A percentile compares a stretch with the other conserved stretches of the same genome.
These are phyloP conservation scores for Mycena vitilis DNA, from an alignment of 768 basidiomycete genomes.

Conservation along the genomic window DNA sequence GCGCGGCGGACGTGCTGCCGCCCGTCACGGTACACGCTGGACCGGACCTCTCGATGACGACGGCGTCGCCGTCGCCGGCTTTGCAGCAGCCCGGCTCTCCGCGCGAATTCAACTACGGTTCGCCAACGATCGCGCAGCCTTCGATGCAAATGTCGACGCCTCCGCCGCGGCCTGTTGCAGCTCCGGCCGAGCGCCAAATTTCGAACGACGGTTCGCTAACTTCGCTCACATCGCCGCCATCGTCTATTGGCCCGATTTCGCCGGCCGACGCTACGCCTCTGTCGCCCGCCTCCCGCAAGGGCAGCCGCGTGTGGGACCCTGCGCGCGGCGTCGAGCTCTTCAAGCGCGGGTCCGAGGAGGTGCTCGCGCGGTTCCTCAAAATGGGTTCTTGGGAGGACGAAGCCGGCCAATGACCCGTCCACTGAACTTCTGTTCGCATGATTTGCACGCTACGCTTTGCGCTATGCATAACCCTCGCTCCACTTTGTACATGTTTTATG, in stretches of 20 bases:
- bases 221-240: constrained; percentile 62
- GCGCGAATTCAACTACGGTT: constrained; percentile 36
- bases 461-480: constrained; percentile 1
- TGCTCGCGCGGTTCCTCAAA: constrained; percentile 84
- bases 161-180: constrained; percentile 31
- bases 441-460: constrained; percentile 13
- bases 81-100: constrained; percentile 39
- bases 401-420: constrained; percentile 9
- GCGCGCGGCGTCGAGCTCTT: constrained; percentile 87
- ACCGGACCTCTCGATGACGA: constrained; percentile 34
- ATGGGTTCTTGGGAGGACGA: constrained; percentile 81
- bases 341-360: constrained; percentile 89
- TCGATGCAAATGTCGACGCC: constrained; percentile 28
- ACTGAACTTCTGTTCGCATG: not conserved
- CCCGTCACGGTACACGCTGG: constrained; percentile 34
- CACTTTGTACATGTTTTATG: constrained; percentile 28
- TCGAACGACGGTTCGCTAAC: constrained; percentile 64
- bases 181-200: constrained; percentile 49
- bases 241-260: constrained; percentile 65
- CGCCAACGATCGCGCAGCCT: constrained; percentile 35
- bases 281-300: constrained; percentile 52
- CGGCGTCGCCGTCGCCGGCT: constrained; percentile 36
- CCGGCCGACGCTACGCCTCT: constrained; percentile 55
- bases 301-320: constrained; percentile 86
- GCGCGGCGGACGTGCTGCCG: constrained; percentile 21